Base-by-base conservation (phyloP, 257 asterid species). In the Verbascum thapsus region DNA sequence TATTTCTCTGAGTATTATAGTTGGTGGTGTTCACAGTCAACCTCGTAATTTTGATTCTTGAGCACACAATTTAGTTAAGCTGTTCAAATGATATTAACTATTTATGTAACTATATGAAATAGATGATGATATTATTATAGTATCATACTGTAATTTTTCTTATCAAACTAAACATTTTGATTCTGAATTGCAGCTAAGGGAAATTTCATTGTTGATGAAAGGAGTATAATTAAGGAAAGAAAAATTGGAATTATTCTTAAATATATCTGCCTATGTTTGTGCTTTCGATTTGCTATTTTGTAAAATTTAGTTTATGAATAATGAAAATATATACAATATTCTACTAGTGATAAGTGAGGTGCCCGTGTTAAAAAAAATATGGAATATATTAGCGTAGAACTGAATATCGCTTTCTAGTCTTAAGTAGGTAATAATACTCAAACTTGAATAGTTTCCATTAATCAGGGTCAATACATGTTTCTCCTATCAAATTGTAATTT, bases 401-500 rank as follows among this genome's bases (percentile, higher is more conserved):
- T 48, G 32, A 26, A 26, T 26, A n/a, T 26, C 5, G 8, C 3
- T 38, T 13, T 58, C 35, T 58, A 35, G 0, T 18, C 30, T 52
- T 22, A 35, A 7, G 13, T 23, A n/a, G 15, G 67, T 32, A 52
- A 26, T 26, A 26, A 26, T 26, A 26, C 32, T 26, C 32, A 26
- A 26, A 26, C 32, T 26, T 26, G 32, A 26, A 26, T 37, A 32
- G 16, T 41, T 55, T 19, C 44, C 32, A 26, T 26, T 45, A 16
- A 10, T 37, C 8, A 35, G 30, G 34, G 16, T 55, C 7, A 10
- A 41, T 41, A 39, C 52, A 30, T 20, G 49, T 38, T 53, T 52
- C 19, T 64, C 26, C 20, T 45, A 18, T 20, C 17, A 55, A 34
- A 44, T 17, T 66, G 45, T 2, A 13, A 34, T 56, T 17, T 66